These are phyloP conservation scores for Polyporus arcularius DNA, from an alignment of 768 basidiomycete genomes.

Conservation along the genomic window DNA sequence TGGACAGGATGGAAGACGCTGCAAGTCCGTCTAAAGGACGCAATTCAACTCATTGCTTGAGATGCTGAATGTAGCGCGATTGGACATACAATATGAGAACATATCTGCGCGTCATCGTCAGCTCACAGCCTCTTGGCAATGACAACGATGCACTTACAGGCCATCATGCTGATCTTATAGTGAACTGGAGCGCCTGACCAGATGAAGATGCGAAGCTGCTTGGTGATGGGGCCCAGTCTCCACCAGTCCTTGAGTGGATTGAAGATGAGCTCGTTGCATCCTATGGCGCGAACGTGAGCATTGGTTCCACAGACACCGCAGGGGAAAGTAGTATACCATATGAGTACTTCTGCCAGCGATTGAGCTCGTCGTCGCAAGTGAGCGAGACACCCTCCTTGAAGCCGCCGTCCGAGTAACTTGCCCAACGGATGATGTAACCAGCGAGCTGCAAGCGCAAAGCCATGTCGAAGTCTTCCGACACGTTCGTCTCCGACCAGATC, in stretches of 20 bases:
- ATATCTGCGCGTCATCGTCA: constrained; percentile 31
- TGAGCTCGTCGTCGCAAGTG: constrained; percentile 88
- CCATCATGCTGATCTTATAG: constrained; percentile 81
- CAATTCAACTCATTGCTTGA: neutral
- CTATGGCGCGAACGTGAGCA: constrained; percentile 31
- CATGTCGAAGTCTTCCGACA: constrained; percentile 85
- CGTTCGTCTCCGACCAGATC: constrained; percentile 83
- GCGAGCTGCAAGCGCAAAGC: constrained; percentile 62
- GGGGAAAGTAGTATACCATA: constrained; percentile 48
- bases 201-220: constrained; percentile 73
- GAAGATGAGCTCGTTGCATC: constrained; percentile 81
- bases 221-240: constrained; percentile 78
- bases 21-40: constrained; percentile 54
- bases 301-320: neutral
- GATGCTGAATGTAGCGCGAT: neutral
- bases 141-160: constrained; percentile 48
- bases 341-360: constrained; percentile 89
- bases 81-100: constrained; percentile 43
- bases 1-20: constrained; percentile 57
- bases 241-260: constrained; percentile 82
- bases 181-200: constrained; percentile 80
- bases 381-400: constrained; percentile 95
- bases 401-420: constrained; percentile 79
- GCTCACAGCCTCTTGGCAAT: neutral
- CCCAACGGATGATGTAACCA: constrained; percentile 82